These are phyloP conservation scores for Ceratobasidium theobromae DNA, from an alignment of 1,284 basidiomycete genomes.

Conservation along the genomic window DNA sequence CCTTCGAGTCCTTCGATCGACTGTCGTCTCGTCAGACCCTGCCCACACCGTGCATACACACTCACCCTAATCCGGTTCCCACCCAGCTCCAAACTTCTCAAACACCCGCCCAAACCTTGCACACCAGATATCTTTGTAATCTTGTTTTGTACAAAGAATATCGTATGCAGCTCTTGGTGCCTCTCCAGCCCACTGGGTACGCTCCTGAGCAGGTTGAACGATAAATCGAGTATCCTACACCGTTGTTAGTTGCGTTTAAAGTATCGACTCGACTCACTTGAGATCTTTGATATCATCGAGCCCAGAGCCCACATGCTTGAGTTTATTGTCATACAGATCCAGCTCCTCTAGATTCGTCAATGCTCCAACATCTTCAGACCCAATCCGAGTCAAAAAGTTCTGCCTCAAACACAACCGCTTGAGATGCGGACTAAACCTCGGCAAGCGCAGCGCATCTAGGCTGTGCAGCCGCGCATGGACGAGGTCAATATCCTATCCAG, in stretches of 20 bases:
- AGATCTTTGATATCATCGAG: slow-evolving; percentile 64
- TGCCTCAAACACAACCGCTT: slow-evolving; percentile 86
- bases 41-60: slow-evolving; percentile 23
- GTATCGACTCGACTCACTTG: slow-evolving; percentile 55
- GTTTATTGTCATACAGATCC: slow-evolving; percentile 94
- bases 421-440: slow-evolving; percentile 69
- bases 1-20: slow-evolving; percentile 87
- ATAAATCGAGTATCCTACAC: slow-evolving; percentile 80
- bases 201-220: slow-evolving; percentile 85
- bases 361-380: slow-evolving; percentile 64
- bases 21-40: slow-evolving; percentile 46
- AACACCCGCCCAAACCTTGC: slow-evolving; percentile 57
- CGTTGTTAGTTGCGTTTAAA: not conserved
- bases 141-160: slow-evolving; percentile 97
- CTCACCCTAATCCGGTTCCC: slow-evolving; percentile 86
- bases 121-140: slow-evolving; percentile 78
- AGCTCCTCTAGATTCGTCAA: slow-evolving; percentile 79
- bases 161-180: slow-evolving; percentile 66
- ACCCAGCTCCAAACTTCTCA: slow-evolving; percentile 88
- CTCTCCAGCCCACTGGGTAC: slow-evolving; percentile 64
- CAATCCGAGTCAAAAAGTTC: slow-evolving; percentile 77
- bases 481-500: slow-evolving; percentile 79
- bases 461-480: slow-evolving; percentile 75
- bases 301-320: slow-evolving; percentile 71
- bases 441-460: slow-evolving; percentile 58